Conservation (phyloP, 768 basidiomycete genomes). For the Coprinopsis cinerea region DNA sequence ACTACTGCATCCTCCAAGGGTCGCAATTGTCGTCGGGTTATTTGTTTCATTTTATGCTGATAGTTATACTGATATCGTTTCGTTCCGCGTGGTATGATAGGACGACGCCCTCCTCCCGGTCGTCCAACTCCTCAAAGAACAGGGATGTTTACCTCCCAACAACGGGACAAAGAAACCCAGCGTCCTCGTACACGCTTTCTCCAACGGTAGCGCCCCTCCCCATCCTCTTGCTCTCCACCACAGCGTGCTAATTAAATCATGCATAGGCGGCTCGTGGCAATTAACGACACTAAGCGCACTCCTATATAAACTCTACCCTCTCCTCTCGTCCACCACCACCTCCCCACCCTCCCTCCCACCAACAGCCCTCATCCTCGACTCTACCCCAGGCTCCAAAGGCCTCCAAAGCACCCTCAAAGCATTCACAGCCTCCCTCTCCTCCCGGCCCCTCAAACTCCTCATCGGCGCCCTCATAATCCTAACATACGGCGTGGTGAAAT, state of each 20-base stretch:
- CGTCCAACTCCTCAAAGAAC: conserved; percentile 28
- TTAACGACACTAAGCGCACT: conserved; percentile 29
- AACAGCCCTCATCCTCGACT: conserved; percentile 39
- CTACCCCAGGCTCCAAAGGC: conserved; percentile 34
- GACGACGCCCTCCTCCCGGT: conserved; percentile 27
- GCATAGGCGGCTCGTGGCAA: conserved; percentile 35
- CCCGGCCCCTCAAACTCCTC: conserved; percentile 22
- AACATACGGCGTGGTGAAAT: conserved; percentile 23
- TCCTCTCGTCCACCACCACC: conserved; percentile 5
- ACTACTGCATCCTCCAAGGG: background rate
- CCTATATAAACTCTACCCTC: conserved; percentile 19
- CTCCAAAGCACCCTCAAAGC: conserved; percentile 23
- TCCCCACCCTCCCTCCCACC: conserved; percentile 11
- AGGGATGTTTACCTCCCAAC: conserved; percentile 26
- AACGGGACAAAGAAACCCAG: conserved; percentile 18
- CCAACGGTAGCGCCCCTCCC: conserved; percentile 31
- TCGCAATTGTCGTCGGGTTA: background rate
- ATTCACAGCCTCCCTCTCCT: conserved; percentile 25
- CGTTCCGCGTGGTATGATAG: too few species aligned
- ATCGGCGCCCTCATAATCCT: conserved; percentile 21
- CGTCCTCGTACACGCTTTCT: conserved; percentile 42
- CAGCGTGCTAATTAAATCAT: background rate
- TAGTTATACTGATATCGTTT: too few species aligned
- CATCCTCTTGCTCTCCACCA: background rate
- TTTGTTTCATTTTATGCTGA: background rate